Conservation (phyloP, 331 rosid species). For the Quercus phellos region DNA sequence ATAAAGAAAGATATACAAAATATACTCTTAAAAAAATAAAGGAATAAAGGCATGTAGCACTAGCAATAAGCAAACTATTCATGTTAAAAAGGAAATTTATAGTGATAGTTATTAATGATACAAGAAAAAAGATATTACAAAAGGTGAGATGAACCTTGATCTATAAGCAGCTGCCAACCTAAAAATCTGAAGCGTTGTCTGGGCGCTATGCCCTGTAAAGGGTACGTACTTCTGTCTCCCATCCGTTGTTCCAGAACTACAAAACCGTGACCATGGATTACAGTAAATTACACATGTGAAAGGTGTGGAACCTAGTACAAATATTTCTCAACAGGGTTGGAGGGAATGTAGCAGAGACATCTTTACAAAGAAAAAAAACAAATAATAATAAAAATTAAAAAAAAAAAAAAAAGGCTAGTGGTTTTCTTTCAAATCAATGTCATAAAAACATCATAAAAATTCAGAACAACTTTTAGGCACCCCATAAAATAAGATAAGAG, state of each 20-base stretch:
- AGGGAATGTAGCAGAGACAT: too few relatives aligned
- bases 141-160: slow-evolving; percentile 52
- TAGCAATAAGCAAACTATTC: too few relatives aligned
- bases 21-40: neutral
- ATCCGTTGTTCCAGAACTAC: slow-evolving; percentile 93
- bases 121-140: too few relatives aligned
- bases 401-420: neutral
- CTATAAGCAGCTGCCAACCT: slow-evolving; percentile 81
- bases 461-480: neutral
- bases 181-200: slow-evolving; percentile 85
- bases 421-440: neutral
- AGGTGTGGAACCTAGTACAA: neutral
- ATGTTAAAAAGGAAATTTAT: too few relatives aligned
- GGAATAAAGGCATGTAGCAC: too few relatives aligned
- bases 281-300: neutral
- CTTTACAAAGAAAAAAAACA: neutral
- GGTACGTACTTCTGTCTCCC: slow-evolving; percentile 89
- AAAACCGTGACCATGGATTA: slow-evolving; percentile 13
- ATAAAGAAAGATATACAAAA: too few relatives aligned
- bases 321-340: neutral
- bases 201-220: slow-evolving; percentile 75
- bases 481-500: slow-evolving; percentile 3
- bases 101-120: too few relatives aligned
- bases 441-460: neutral
- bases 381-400: too few relatives aligned